Evolutionary conservation across 2,329 filamentous ascomycete species (phyloP), one percentile per base, ranked within the genome.

Genomic region (Fusarium anthophilum): DNA sequence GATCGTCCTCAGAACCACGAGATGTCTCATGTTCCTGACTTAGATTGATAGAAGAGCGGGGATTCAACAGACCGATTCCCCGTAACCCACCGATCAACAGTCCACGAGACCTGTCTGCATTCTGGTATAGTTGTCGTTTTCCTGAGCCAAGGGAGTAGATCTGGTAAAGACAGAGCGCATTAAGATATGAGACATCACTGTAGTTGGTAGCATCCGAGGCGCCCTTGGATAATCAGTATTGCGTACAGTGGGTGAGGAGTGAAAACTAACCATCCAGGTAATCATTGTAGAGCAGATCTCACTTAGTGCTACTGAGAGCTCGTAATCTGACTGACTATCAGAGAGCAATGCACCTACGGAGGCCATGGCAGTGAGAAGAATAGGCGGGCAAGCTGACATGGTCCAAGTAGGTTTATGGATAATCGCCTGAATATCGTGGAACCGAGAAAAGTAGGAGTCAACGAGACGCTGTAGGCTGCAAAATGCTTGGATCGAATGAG

Each of bases 261-360:
- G 5, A 22, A 14, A 28, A 37, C 55, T 0, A n/a, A 58, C 55
- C 60, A 59, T 63, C 60, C 60, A 63, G 17, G 41, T 63, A 6
- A 47, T 58, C 41, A 63, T 59, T 8, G 60, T 58, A n/a, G 60
- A 63, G 22, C 60, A 63, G 0, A 63, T 10, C 8, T 63, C 60
- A 15, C 60, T 63, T 6, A 63, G 26, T 15, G 26, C 18, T 0
- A 58, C 24, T 1, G 60, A 58, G 0, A 63, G 39, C 4, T 63
- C 53, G 8, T 30, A 24, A 8, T 63, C 60, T 4, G 26, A 26
- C 22, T 22, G 51, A 2, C 5, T 47, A 12, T 63, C 51, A 2
- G 60, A 63, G 8, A 63, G 32, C 1, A 63, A 2, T 14, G 60
- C 60, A 8, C 60, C 60, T 12, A 63, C 54, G 12, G 51, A 63